These are phyloP conservation scores for Claviceps monticola DNA, from an alignment of 2,329 filamentous ascomycete genomes.

Conservation along the genomic window DNA sequence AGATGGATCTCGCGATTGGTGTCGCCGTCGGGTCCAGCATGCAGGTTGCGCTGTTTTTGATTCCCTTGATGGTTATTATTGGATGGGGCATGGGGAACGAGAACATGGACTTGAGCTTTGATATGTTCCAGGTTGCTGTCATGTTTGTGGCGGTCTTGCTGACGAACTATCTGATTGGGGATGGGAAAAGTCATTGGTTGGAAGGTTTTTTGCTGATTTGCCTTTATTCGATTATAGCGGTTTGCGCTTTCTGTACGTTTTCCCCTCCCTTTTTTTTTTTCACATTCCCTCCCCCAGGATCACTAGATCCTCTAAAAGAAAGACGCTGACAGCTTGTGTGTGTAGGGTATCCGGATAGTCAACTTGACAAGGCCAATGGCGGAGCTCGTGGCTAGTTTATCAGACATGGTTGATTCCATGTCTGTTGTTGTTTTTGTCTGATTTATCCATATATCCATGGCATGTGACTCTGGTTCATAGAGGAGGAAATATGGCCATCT, in stretches of 20 bases:
- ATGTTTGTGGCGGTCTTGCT: conserved; percentile 42
- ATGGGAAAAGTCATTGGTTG: conserved; percentile 72
- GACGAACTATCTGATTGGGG: conserved; percentile 74
- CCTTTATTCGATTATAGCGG: conserved; percentile 66
- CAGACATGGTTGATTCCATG: too few species aligned
- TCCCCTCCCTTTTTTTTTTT: neutral
- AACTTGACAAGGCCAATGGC: conserved; percentile 5
- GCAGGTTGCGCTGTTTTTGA: conserved; percentile 68
- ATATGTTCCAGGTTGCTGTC: conserved; percentile 53
- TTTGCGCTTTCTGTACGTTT: conserved; percentile 47
- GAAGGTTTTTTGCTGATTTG: conserved; percentile 66
- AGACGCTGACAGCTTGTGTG: neutral
- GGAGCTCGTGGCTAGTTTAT: neutral
- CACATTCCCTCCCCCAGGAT: neutral
- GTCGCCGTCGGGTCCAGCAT: conserved; percentile 70
- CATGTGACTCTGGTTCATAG: neutral
- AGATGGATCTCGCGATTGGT: conserved; percentile 73
- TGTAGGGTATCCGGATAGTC: conserved; percentile 6
- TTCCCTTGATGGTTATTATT: conserved; percentile 61
- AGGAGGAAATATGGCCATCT: too few species aligned
- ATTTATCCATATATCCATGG: neutral
- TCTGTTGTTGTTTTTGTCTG: neutral
- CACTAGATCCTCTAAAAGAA: neutral
- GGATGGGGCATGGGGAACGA: conserved; percentile 62
- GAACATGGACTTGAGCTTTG: conserved; percentile 72